Base-by-base conservation (phyloP, 257 asterid genomes). In the Rauvolfia tetraphylla region DNA sequence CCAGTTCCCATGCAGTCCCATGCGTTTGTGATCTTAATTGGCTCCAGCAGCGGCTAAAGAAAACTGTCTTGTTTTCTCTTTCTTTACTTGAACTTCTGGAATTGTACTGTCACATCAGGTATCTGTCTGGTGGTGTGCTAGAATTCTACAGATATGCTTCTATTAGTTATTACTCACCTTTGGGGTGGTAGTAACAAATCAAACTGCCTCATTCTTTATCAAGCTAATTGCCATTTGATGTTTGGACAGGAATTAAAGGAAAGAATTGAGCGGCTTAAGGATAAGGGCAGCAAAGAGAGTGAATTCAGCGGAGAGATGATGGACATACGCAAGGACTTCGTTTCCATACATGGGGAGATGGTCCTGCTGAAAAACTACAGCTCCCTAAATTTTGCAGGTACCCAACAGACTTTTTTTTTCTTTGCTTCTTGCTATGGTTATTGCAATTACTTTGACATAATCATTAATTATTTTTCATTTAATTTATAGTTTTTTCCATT, bases 351-450 rank as follows among this genome's bases (percentile, higher is more conserved):
- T 61, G 98, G 99, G 22, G 97, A 95, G 85, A 93, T 93, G 97
- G 88, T 95, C 80, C 97, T 95, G 77, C 92, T 95, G 3, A 88
- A 93, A 81, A 91, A 86, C 80, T 95, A 93, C 82, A 91, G 99
- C 90, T 89, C 97, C 79, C 88, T 95, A 53, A 95, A 95, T 86
- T 89, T 93, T 85, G 97, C 97, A 80, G 99, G 99, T 91, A 84
- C 4, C 20, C 41, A 14, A 17, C 7, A 8, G 41, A 49, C 51
- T 33, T 20, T 7, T 36, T 59, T 58, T n/a, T 63, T 46, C 23
- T 25, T 13, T n/a, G n/a, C n/a, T 6, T 5, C 62, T 46, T 36
- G 12, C 5, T 1, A 23, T 18, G 23, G 34, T 54, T 46, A 33
- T 38, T 49, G 39, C 41, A 51, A 10, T 72, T 73, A 9, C 73